These are phyloP conservation scores for Polygonum aviculare DNA, from an alignment of 148 eudicot species.

Conservation along the genomic window DNA sequence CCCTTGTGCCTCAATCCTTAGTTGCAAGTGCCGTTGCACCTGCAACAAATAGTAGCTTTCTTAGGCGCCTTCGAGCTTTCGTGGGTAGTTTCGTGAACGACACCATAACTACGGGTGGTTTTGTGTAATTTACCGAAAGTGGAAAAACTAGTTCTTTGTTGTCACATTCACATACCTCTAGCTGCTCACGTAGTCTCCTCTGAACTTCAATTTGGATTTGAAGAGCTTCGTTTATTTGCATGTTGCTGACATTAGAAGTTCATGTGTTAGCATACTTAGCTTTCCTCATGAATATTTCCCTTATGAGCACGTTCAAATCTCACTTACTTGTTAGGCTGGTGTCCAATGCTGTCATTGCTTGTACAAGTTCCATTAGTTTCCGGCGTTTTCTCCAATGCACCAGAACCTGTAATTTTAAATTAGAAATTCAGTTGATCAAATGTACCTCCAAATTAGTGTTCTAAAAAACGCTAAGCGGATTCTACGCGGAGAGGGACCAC, in stretches of 20 bases:
- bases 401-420: constrained; percentile 20
- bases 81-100: too few species aligned
- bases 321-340: constrained; percentile 56
- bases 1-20: constrained; percentile 88
- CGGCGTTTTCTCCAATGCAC: constrained; percentile 32
- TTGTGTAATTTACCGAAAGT: not conserved
- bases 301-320: not conserved
- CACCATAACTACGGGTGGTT: not conserved
- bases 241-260: constrained; percentile 36
- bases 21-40: constrained; percentile 88
- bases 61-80: too few species aligned
- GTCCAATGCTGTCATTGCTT: constrained; percentile 35
- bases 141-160: not conserved
- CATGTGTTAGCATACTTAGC: constrained; percentile 10
- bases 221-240: constrained; percentile 75
- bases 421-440: not conserved
- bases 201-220: constrained; percentile 94
- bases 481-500: too few species aligned
- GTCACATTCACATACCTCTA: constrained; percentile 55
- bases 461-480: too few species aligned
- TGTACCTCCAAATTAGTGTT: not conserved
- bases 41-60: constrained; percentile 8
- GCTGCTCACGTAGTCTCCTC: constrained; percentile 85
- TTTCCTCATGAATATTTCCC: not conserved
- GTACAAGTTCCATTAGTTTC: constrained; percentile 44